Evolutionary conservation across 306 rosid species (phyloP), one percentile per base, ranked within the genome.

Genomic region (Nissolia schottii): DNA sequence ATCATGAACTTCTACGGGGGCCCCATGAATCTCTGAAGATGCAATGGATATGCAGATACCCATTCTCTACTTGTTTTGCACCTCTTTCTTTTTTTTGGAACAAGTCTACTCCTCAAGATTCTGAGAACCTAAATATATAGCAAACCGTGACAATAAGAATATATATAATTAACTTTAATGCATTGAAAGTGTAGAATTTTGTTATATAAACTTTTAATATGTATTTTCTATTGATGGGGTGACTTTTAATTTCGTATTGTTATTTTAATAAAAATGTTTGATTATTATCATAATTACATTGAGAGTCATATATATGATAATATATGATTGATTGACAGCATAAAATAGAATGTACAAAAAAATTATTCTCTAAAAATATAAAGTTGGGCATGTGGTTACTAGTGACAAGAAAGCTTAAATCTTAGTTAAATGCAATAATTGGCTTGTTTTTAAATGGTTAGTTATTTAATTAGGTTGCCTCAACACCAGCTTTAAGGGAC

Each of bases 11-110:
- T 77, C 85, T 32, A 67, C 80, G 56, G 81, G 59, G 51, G 59
- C 61, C 67, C 67, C 87, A 61, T 70, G 86, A 79, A 82, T 82
- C 84, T 86, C 83, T 18, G 87, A 67, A 60, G 87, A 74, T 70
- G 85, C 67, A 65, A 63, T 13, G 71, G 96, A 90, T 14, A 85
- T 65, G 78, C 91, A 92, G 85, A 79, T 81, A 82, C 93, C 97
- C 97, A 89, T 89, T 74, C 35, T 24, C 11, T 69, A n/a, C 45
- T 56, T 68, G 16, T 27, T 43, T 15, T 55, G 20, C 14, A 74
- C 41, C 13, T 62, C 53, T 63, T 62, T 70, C 2, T 31, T 7
- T 7, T 10, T 3, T 32, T 6, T 61, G 23, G 37, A 53, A 18
- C 13, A 15, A 46, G 51, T 58, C 55, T 38, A 34, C 22, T 27